A percentile compares a stretch with the other conserved stretches of the same genome.
Evolutionary conservation across 345 rosid genomes (phyloP).

Genomic region (Populus nigra): DNA sequence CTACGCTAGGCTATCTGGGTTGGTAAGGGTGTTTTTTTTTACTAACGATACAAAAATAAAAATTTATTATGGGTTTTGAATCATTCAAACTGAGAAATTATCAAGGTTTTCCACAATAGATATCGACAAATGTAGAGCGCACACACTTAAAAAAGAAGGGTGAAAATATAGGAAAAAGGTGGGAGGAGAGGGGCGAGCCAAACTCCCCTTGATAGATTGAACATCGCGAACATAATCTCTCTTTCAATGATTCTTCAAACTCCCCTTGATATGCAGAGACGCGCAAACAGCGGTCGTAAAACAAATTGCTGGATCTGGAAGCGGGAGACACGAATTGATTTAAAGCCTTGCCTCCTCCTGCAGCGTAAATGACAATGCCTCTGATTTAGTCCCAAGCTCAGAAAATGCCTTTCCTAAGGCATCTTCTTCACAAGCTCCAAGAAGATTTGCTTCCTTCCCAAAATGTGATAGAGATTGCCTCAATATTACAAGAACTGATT

Average conservation of each 20-base stretch:
- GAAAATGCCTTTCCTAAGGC: constrained; percentile 79
- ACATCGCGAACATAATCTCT: constrained; percentile 72
- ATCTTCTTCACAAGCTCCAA: constrained; percentile 87
- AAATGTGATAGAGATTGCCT: constrained; percentile 87
- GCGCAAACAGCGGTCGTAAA: background rate
- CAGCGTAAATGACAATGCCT: constrained; percentile 62
- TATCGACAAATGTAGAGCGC: too few relatives aligned
- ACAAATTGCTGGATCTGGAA: background rate
- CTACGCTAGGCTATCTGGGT: too few relatives aligned
- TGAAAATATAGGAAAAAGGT: background rate
- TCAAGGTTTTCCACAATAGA: too few relatives aligned
- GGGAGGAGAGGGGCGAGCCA: background rate
- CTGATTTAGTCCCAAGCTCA: constrained; percentile 87
- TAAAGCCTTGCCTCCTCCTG: constrained; percentile 70
- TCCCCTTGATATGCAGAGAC: constrained; percentile 38
- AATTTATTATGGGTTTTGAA: too few relatives aligned
- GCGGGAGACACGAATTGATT: background rate
- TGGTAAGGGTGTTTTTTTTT: too few relatives aligned
- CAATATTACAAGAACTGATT: constrained; percentile 15
- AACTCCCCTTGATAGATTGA: constrained; percentile 76
- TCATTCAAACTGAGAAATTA: too few relatives aligned
- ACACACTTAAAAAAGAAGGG: too few relatives aligned
- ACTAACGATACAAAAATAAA: too few relatives aligned
- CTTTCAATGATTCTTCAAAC: constrained; percentile 96
- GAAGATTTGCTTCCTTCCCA: constrained; percentile 89